Evolutionary conservation across 2,329 filamentous ascomycete species (phyloP).

Genomic region (Zasmidium cellare): DNA sequence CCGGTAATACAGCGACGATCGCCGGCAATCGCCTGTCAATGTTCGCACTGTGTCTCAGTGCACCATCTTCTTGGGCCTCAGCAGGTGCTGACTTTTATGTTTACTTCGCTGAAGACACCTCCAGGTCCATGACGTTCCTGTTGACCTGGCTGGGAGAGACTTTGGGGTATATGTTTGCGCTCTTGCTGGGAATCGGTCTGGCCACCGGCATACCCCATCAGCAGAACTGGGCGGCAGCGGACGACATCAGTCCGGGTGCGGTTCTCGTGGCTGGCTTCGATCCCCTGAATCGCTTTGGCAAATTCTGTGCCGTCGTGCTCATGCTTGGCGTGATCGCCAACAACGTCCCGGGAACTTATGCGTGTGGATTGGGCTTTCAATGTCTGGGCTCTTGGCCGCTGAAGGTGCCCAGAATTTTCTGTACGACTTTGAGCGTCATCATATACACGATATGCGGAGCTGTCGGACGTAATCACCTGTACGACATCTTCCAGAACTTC

Average conservation of each 20-base stretch:
- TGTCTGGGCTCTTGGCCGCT: conserved; percentile 37
- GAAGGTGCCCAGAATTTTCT: conserved; percentile 19
- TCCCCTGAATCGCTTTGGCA: conserved; percentile 43
- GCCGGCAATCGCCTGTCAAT: conserved; percentile 37
- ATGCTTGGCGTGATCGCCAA: conserved; percentile 46
- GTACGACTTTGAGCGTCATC: conserved; percentile 23
- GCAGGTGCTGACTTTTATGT: conserved; percentile 44
- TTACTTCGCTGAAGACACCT: conserved; percentile 41
- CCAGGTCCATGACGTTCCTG: conserved; percentile 38
- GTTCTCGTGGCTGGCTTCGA: conserved; percentile 41
- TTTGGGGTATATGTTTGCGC: conserved; percentile 35
- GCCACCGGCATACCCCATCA: conserved; percentile 20
- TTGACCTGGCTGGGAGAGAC: conserved; percentile 39
- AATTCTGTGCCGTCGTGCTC: conserved; percentile 45
- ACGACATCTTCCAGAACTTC: conserved; percentile 47
- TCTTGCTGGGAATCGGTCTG: conserved; percentile 42
- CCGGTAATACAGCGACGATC: conserved; percentile 29
- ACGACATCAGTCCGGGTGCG: conserved; percentile 37
- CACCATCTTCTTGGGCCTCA: conserved; percentile 29
- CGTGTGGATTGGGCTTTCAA: conserved; percentile 44
- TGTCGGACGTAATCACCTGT: conserved; percentile 45
- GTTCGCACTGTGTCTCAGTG: conserved; percentile 16
- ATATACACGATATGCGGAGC: conserved; percentile 47
- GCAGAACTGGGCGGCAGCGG: conserved; percentile 34
- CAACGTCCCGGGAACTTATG: conserved; percentile 47